Evolutionary conservation across 257 asterid genomes (phyloP), one percentile per base, ranked within the genome.

Genomic region (Nicotiana paniculata): DNA sequence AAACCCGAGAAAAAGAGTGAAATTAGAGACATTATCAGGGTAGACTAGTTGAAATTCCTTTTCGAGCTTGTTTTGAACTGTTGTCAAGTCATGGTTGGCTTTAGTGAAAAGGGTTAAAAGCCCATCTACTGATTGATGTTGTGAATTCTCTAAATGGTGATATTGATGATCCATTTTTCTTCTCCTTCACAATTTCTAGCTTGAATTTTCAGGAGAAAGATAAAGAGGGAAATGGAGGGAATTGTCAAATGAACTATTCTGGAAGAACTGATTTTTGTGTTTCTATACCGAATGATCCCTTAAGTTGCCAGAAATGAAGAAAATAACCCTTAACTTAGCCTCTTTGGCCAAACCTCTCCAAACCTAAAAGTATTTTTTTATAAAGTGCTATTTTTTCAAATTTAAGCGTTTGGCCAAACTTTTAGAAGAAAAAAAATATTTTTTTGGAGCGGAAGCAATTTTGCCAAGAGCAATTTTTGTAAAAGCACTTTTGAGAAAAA

Each of bases 41-140:
- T 94, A 96, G 72, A 85, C 48, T 89, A 89, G 97, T 77, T 90
- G 89, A 75, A 96, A 96, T 86, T 96, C 99, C 85, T 82, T 89
- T 24, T 91, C 82, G 67, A 96, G 97, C 88, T 90, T 91, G 90
- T 86, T 87, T 59, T 94, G 91, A 13, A 96, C 92, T 24, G 82
- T 61, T 70, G 90, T 87, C 39, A 96, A 97, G 5, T 93, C 97
- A 12, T 92, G 92, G 70, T 89, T 91, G 55, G 97, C 96, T 85
- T 92, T 94, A 1, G 89, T 85, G 85, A 96, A 93, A 86, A 96
- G 88, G 82, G 51, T 89, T 65, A 89, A 79, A 54, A 96, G 84
- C 48, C 97, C 97, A 77, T 96, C 98, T 28, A 90, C 97, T 62
- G 98, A 92, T 89, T 86, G 88, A 72, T 95, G 90, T 28, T 75